Base-by-base conservation (phyloP, 352 stramenopile genomes). In the Globisporangium viniferum region DNA sequence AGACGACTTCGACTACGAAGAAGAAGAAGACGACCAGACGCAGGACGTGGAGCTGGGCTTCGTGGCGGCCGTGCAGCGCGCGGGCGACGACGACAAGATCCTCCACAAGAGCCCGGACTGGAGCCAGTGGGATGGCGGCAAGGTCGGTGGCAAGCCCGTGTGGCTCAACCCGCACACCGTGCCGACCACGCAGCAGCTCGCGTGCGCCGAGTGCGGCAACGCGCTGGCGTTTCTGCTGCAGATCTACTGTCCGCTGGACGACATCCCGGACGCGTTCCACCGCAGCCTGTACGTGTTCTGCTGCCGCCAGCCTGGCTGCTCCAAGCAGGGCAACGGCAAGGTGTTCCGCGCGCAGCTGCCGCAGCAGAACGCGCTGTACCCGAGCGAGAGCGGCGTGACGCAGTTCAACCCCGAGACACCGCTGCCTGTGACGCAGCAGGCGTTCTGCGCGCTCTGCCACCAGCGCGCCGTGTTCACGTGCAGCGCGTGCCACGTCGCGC, bases 231-330 rank as follows among this genome's bases (percentile, higher is more conserved):
- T 97, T 62, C 72, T 98, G 57, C 61, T 95, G 67, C 94, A 98
- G 77, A 87, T 98, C 63, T 98, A 98, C 69, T 97, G 91, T 66
- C 94, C 94, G 46, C 76, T 97, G 41, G 93, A 98, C 74, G 86
- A 96, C 24, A 66, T 84, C 15, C 35, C 73, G 24, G 79, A 95
- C 68, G 94, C 93, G 67, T 98, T 98, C 75, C 95, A 98, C 84
- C 90, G 95, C 67, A 95, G 79, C 22, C 68, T 98, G 24, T 98
- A 98, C 77, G 80, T 98, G 12, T 98, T 98, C 70, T 88, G 86
- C 46, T 98, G 94, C 78, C 82, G 91, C 41, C 87, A 79, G 41
- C 12, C 57, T 0, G 71, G 74, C 33, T 98, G 93, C 65, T 66
- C 71, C 22, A 69, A 73, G 15, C 79, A 86, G 54, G 85, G 81